Evolutionary conservation across 495 filamentous ascomycete genomes (phyloP).

Genomic region (Wilcoxina mikolae): DNA sequence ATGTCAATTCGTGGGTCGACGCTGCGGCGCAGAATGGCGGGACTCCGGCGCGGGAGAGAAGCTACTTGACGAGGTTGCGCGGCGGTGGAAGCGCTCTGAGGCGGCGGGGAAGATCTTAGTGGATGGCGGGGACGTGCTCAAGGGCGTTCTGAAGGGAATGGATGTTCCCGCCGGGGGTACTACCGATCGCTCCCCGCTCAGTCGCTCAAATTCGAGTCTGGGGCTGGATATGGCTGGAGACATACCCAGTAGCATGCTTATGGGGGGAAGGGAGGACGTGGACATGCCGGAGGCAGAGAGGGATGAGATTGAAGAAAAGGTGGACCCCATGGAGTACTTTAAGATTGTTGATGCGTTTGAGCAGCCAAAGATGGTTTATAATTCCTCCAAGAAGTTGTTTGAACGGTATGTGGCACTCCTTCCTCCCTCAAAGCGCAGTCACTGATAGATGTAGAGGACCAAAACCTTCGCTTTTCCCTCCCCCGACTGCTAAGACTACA

Average conservation of each 20-base stretch:
- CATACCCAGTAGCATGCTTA: slow-evolving; percentile 22
- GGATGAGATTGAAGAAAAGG: slow-evolving; percentile 24
- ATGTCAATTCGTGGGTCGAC: slow-evolving; percentile 74
- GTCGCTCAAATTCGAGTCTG: slow-evolving; percentile 46
- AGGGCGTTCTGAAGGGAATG: slow-evolving; percentile 61
- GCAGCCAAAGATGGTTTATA: slow-evolving; percentile 77
- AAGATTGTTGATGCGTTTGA: slow-evolving; percentile 32
- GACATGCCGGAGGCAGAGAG: slow-evolving; percentile 47
- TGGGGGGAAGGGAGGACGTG: slow-evolving; percentile 45
- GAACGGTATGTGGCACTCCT: slow-evolving; percentile 41
- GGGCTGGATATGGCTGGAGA: slow-evolving; percentile 5
- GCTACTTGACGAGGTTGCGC: slow-evolving; percentile 80
- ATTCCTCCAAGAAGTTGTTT: slow-evolving; percentile 78
- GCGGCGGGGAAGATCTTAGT: slow-evolving; percentile 67
- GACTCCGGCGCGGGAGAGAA: slow-evolving; percentile 87
- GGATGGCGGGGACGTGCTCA: slow-evolving; percentile 65
- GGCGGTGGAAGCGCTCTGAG: slow-evolving; percentile 63
- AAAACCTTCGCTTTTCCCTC: slow-evolving; percentile 63
- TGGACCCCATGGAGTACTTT: slow-evolving; percentile 20
- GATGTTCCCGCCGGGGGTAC: slow-evolving; percentile 35
- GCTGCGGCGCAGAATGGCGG: slow-evolving; percentile 92
- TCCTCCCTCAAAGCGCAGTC: slow-evolving; percentile 7
- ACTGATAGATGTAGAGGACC: slow-evolving; percentile 33
- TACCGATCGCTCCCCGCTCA: slow-evolving; percentile 29
- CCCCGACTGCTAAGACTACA: slow-evolving; percentile 63